These are phyloP conservation scores for Pichia sp. DNA, from an alignment of 1,139 yeast species.

Conservation along the genomic window DNA sequence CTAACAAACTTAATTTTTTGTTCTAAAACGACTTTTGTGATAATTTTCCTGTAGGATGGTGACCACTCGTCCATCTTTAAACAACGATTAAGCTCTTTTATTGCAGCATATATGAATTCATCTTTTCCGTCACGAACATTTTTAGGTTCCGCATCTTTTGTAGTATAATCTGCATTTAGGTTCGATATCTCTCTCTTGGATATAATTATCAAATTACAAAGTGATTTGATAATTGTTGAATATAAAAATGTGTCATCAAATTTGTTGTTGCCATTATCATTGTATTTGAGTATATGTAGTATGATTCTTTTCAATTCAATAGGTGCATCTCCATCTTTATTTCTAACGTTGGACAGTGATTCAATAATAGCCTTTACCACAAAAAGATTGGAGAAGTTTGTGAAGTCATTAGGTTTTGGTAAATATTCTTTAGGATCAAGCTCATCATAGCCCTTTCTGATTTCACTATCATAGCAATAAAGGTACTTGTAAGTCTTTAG, in stretches of 20 bases:
- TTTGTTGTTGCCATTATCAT: conserved; percentile 77
- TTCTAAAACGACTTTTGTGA: conserved; percentile 54
- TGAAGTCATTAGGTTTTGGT: conserved; percentile 79
- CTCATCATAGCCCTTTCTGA: conserved; percentile 23
- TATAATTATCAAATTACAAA: conserved; percentile 41
- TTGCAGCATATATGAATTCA: conserved; percentile 40
- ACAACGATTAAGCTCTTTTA: conserved; percentile 64
- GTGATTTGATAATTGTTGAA: conserved; percentile 51
- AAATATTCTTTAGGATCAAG: conserved; percentile 39
- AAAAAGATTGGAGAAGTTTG: conserved; percentile 61
- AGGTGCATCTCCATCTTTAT: conserved; percentile 65
- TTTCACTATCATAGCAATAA: conserved; percentile 53
- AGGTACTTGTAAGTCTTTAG: conserved; percentile 63
- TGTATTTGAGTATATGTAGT: conserved; percentile 69
- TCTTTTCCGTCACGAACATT: conserved; percentile 27
- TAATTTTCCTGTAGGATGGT: conserved; percentile 62
- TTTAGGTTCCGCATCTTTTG: neutral
- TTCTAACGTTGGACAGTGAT: conserved; percentile 54
- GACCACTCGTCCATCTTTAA: conserved; percentile 83
- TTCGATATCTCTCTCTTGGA: conserved; percentile 33
- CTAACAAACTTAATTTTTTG: conserved; percentile 59
- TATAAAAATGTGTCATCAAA: conserved; percentile 74
- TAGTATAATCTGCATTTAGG: conserved; percentile 6
- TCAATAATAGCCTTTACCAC: conserved; percentile 64
- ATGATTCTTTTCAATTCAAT: conserved; percentile 56